Conservation (phyloP, 1,284 basidiomycete species). For the Apiotrichum montevideense region DNA sequence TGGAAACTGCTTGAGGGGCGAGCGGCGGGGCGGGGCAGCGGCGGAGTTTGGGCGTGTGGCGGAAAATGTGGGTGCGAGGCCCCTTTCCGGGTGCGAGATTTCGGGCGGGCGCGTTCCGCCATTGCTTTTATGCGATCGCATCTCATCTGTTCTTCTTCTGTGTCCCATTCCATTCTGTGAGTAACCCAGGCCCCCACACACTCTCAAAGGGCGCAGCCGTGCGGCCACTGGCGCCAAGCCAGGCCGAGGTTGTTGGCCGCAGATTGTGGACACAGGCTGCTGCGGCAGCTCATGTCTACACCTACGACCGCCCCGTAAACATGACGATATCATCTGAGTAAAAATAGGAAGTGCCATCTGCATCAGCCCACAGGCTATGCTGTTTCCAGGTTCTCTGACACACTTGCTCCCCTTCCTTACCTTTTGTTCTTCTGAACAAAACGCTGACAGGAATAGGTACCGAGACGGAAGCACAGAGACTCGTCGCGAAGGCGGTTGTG, state of each 20-base stretch:
- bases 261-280: not conserved
- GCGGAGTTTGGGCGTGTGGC: no score
- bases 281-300: no score
- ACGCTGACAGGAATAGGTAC: no score
- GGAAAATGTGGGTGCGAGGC: not conserved
- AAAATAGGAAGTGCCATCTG: slow-evolving; percentile 32
- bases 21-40: no score
- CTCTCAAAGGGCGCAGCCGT: not conserved
- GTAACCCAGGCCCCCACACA: no score
- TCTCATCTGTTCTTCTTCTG: not conserved
- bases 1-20: no score
- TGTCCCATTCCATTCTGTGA: not conserved
- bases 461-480: no score
- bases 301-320: no score
- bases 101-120: not conserved
- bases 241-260: no score
- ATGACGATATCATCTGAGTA: slow-evolving; percentile 28
- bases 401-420: not conserved
- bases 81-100: not conserved
- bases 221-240: not conserved
- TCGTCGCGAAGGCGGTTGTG: no score
- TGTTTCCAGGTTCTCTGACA: slow-evolving; percentile 33
- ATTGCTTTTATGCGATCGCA: not conserved
- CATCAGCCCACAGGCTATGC: slow-evolving; percentile 21
- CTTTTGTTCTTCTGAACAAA: not conserved